phyloP scores from a whole-genome alignment of 192 early-diverging fungal species.

The Entophlyctis helioformis region DNA sequence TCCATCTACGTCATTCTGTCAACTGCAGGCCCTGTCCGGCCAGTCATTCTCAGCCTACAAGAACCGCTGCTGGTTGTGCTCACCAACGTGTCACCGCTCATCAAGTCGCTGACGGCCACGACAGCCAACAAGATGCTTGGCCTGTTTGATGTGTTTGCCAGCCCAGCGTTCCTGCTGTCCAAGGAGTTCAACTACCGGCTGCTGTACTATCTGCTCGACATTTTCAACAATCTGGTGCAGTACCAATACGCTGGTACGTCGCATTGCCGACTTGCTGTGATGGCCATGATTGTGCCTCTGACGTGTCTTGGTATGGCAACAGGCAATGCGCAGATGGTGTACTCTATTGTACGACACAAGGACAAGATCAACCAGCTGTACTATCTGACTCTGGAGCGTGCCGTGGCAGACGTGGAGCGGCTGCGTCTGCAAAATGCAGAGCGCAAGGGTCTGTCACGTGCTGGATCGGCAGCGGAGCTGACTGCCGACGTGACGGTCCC shows the following conservation, averaged over 20 bases:
- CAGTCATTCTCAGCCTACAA: slow-evolving; percentile 55
- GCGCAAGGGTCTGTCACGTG: not conserved
- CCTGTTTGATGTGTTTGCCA: slow-evolving; percentile 64
- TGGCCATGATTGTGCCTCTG: not conserved
- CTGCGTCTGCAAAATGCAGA: slow-evolving; percentile 35
- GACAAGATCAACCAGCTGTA: slow-evolving; percentile 55
- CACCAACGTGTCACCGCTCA: slow-evolving; percentile 69
- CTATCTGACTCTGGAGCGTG: slow-evolving; percentile 54
- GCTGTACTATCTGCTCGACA: slow-evolving; percentile 64
- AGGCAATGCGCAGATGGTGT: slow-evolving; percentile 72
- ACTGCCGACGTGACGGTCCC: not conserved
- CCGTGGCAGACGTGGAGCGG: slow-evolving; percentile 44
- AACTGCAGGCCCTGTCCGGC: no score
- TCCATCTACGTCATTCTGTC: slow-evolving; percentile 2
- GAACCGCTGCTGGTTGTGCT: slow-evolving; percentile 68
- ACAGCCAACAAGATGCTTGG: slow-evolving; percentile 62
- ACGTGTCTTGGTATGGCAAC: no score
- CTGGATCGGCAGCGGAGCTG: not conserved
- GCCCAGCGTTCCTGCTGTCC: slow-evolving; percentile 66
- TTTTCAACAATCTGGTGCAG: slow-evolving; percentile 72
- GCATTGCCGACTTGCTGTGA: not conserved
- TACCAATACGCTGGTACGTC: slow-evolving; percentile 62
- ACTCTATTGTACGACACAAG: slow-evolving; percentile 66
- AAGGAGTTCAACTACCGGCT: slow-evolving; percentile 66
- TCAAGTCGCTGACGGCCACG: slow-evolving; percentile 59